phyloP scores from a whole-genome alignment of 129 eudicot species.

The Artemisia argyi region DNA sequence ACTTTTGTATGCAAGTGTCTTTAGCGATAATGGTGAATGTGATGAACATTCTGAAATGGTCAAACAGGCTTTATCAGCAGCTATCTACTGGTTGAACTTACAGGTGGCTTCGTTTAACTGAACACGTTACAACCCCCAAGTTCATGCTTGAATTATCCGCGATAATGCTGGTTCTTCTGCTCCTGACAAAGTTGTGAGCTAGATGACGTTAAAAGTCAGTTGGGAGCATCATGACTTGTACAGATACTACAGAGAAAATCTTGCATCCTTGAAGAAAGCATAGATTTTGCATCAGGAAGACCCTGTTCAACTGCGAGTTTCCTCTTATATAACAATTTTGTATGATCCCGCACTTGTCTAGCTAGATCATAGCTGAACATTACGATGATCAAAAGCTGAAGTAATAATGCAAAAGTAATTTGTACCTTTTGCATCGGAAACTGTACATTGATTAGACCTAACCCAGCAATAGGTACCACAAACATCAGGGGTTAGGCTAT shows the following conservation, averaged over 20 bases:
- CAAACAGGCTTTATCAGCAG: conserved; percentile 98
- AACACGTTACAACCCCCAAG: conserved; percentile 43
- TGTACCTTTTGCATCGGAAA: conserved; percentile 2
- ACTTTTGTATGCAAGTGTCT: conserved; percentile 18
- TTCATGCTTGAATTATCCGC: conserved; percentile 60
- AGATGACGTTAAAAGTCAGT: conserved; percentile 18
- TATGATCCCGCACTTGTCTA: not conserved
- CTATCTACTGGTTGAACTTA: conserved; percentile 99
- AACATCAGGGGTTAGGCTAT: not conserved
- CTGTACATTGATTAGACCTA: not conserved
- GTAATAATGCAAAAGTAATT: conserved; percentile 10
- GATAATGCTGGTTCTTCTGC: conserved; percentile 54
- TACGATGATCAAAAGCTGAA: not conserved
- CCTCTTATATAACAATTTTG: conserved; percentile 11
- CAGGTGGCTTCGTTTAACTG: conserved; percentile 80
- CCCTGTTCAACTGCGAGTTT: conserved; percentile 15
- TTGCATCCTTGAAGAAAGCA: conserved; percentile 1
- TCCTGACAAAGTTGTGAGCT: conserved; percentile 55
- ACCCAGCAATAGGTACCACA: not conserved
- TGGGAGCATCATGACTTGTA: conserved; percentile 21
- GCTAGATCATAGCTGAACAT: not conserved
- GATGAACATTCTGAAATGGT: conserved; percentile 66
- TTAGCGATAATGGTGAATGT: conserved; percentile 51
- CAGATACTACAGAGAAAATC: conserved; percentile 12
- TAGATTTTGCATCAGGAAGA: not conserved